Base-by-base conservation (phyloP, 225 moss, liverwort and hornwort species). In the Sphagnum tenellum region DNA sequence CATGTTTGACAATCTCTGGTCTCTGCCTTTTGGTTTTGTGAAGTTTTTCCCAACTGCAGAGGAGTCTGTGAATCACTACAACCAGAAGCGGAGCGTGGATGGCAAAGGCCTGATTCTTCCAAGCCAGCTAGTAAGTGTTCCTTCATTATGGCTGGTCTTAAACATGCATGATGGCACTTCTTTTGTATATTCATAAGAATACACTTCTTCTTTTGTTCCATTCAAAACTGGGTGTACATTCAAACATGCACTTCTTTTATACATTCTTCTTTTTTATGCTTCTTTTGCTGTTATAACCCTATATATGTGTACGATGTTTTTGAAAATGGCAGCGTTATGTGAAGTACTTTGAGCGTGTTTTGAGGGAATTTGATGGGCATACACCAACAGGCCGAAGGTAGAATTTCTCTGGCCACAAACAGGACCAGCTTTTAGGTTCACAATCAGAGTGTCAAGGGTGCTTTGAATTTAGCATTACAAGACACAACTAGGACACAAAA, bases 1-100 rank as follows among this genome's bases (percentile, higher is more conserved):
- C 29, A 29, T 29, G 29, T 29, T 29, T 29, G 29, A 29, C 29
- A 29, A 29, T 29, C 29, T 29, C 29, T 29, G 29, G 29, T 1
- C 0, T 29, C 29, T 29, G 29, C 29, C 29, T 29, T 29, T 29
- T 29, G 29, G 29, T 29, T 29, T 29, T 47, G 5, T 46, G 60
- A 50, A 86, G 86, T 86, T 86, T 59, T 86, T 86, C 59, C 86
- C 86, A 49, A 86, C 82, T 48, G 71, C 72, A 57, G 86, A 86
- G 70, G 86, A 86, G 76, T 86, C 86, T 9, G 79, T 86, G 45
- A 64, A 74, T 47, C 77, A 74, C 45, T 86, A 86, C 67, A 86
- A 86, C 66, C 86, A 86, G 50, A 86, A 82, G 76, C 78, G 86
- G 49, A 82, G 86, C 60, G 67, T 79, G 64, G 86, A 86, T 69